Percentiles rank a stretch among this genome's conserved stretches.
Evolutionary conservation across 495 filamentous ascomycete genomes (phyloP).

Genomic region (Daldinia grandis): DNA sequence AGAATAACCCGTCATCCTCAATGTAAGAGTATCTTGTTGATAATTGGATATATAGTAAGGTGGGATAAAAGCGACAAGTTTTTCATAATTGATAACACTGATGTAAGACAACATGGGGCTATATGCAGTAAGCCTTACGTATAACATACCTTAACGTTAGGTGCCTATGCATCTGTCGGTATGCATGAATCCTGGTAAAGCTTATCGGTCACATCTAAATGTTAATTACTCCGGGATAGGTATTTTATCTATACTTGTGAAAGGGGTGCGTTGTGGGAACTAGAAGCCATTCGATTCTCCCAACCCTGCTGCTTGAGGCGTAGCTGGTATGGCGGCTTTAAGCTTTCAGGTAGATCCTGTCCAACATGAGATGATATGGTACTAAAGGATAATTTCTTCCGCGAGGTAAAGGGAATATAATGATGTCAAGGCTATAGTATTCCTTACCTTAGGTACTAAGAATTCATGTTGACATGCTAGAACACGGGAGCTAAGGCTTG

Average conservation of each 20-base stretch:
- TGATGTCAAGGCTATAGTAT: not conserved
- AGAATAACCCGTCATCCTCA: too few species aligned
- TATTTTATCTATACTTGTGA: not conserved
- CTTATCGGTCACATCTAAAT: slow-evolving; percentile 25
- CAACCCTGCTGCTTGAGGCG: not conserved
- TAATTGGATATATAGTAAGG: too few species aligned
- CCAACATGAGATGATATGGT: not conserved
- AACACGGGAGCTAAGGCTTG: not conserved
- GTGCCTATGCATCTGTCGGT: slow-evolving; percentile 28
- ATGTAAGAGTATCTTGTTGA: too few species aligned
- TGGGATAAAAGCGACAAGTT: too few species aligned
- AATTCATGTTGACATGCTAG: not conserved
- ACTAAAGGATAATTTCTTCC: not conserved
- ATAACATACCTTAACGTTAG: slow-evolving; percentile 2
- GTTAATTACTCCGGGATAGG: not conserved
- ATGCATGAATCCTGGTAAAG: slow-evolving; percentile 16
- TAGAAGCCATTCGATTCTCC: not conserved
- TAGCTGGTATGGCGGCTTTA: not conserved
- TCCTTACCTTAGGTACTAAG: not conserved
- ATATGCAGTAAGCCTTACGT: not conserved
- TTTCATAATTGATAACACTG: not conserved
- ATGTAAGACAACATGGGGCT: not conserved
- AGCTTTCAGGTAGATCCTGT: not conserved
- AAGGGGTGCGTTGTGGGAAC: not conserved
- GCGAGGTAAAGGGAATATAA: not conserved